Evolutionary conservation across 768 basidiomycete genomes (phyloP), one percentile per base, ranked within the genome.

Genomic region (Pulveroboletus sp.): DNA sequence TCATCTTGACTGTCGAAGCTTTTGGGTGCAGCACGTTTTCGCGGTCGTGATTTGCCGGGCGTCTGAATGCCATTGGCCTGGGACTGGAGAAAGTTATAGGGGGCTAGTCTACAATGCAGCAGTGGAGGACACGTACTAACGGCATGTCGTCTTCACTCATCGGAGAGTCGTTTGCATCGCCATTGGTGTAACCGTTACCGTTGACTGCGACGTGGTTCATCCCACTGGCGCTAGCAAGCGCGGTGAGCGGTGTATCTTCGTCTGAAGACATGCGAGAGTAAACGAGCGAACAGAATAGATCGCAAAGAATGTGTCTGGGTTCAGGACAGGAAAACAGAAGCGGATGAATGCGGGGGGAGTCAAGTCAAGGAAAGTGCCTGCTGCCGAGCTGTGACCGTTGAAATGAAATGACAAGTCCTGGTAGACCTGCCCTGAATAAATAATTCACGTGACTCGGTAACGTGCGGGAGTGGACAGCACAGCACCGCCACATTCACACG

Each of bases 111-210:
- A 27, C 50, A 42, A 48, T 7, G 19, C 36, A 32, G 19, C 13
- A 38, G 23, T 20, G 33, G 41, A 37, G 49, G 23, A 49, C 53
- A 73, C 79, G 56, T 66, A 90, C 89, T 64, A 88, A 72, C 38
- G 87, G 87, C 67, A 81, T 67, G 58, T 88, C 84, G 43, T 81
- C 85, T 50, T 87, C 85, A 53, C 84, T 86, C 77, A 84, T 78
- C 21, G 75, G 72, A 43, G 70, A 72, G 60, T 70, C 69, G 13
- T 64, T 68, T 47, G 72, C 68, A 48, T 71, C 68, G 20, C 66
- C 67, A 21, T 71, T 71, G 49, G 49, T 50, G 59, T 68, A 64
- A 51, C 69, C 69, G 59, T 73, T 73, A 40, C 73, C 71, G 55
- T 81, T 79, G 50, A 72, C 70, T 53, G 65, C 65, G 64, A 65